Conservation (phyloP, 2,329 filamentous ascomycete species). For the Nigrograna mackinnonii region DNA sequence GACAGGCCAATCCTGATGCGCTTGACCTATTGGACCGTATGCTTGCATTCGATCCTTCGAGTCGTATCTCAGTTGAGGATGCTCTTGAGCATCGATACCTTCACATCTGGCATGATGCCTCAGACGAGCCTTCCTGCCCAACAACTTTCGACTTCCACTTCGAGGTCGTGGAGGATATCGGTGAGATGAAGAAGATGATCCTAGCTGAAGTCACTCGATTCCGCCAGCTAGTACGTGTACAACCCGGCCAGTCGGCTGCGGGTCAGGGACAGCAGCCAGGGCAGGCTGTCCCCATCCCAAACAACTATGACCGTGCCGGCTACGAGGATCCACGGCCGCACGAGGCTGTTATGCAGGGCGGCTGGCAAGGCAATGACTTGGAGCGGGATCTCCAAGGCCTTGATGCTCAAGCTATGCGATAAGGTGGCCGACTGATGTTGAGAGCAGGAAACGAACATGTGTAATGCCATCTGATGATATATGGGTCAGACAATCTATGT, state of each 20-base stretch:
- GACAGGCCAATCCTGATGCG: slow-evolving; percentile 92
- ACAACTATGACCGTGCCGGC: slow-evolving; percentile 60
- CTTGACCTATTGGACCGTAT: slow-evolving; percentile 95
- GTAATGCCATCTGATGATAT: too few relatives aligned
- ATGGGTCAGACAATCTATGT: too few relatives aligned
- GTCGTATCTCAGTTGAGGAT: slow-evolving; percentile 90
- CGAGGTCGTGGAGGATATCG: slow-evolving; percentile 93
- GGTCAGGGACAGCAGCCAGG: slow-evolving; percentile 45
- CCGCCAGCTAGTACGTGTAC: slow-evolving; percentile 61
- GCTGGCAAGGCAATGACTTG: slow-evolving; percentile 42
- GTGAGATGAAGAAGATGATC: slow-evolving; percentile 96
- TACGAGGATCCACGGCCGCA: slow-evolving; percentile 67
- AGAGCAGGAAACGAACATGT: too few relatives aligned
- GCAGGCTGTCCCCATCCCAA: slow-evolving; percentile 64
- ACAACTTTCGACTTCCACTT: slow-evolving; percentile 98
- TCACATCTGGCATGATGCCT: slow-evolving; percentile 97
- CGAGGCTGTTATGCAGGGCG: slow-evolving; percentile 48
- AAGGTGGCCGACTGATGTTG: too few relatives aligned
- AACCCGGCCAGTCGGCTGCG: slow-evolving; percentile 34
- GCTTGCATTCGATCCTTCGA: slow-evolving; percentile 94
- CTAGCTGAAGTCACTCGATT: slow-evolving; percentile 91
- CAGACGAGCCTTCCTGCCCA: slow-evolving; percentile 91
- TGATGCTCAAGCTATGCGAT: slow-evolving; percentile 21
- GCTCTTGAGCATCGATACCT: slow-evolving; percentile 96
- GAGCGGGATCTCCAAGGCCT: slow-evolving; percentile 54